These are phyloP conservation scores for Obelidium mucronatum DNA, from an alignment of 192 early-diverging fungal genomes.

Conservation along the genomic window DNA sequence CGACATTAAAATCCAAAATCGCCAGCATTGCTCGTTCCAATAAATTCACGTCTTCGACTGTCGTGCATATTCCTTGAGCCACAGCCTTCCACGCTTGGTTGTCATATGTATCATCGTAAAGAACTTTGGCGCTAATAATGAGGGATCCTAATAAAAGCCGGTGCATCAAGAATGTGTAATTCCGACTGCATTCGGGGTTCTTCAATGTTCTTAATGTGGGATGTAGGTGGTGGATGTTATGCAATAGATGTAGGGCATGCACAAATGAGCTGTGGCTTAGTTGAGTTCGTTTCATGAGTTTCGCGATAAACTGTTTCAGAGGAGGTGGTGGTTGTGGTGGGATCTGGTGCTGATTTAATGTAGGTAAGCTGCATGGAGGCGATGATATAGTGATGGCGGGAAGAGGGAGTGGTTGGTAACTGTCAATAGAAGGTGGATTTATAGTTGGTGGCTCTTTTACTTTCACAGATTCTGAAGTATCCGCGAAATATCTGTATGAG, in stretches of 20 bases:
- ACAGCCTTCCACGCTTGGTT: conserved; percentile 22
- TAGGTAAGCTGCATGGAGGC: neutral
- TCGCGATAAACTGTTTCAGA: conserved; percentile 14
- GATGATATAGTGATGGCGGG: neutral
- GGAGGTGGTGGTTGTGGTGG: neutral
- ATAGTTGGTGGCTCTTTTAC: neutral
- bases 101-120: conserved; percentile 37
- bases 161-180: neutral
- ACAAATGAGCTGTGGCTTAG: conserved; percentile 7
- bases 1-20: neutral
- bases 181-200: neutral
- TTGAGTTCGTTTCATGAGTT: conserved; percentile 18
- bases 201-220: too few species aligned
- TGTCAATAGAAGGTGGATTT: neutral
- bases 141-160: conserved; percentile 10
- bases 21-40: conserved; percentile 14
- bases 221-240: conserved; percentile 8
- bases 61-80: conserved; percentile 3
- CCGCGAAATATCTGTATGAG: neutral
- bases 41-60: conserved; percentile 26
- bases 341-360: neutral
- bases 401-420: neutral
- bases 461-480: too few species aligned
- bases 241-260: conserved; percentile 9
- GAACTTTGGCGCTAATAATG: conserved; percentile 26